Conservation (phyloP, 1,284 basidiomycete species). For the Ganoderma multipileum region DNA sequence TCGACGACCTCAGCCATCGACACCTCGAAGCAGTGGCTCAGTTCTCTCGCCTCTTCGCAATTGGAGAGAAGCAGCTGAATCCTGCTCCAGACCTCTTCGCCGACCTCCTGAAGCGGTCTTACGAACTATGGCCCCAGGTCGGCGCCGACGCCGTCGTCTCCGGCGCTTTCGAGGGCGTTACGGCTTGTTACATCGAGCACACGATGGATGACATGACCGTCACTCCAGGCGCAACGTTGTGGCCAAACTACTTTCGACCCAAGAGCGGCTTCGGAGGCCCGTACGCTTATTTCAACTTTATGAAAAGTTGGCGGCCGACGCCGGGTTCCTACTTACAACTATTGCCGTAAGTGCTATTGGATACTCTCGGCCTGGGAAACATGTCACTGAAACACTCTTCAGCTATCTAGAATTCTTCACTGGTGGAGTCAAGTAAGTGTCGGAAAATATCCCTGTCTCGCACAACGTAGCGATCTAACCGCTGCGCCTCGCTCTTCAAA, state of each 20-base stretch:
- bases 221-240: slow-evolving; percentile 21
- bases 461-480: background rate
- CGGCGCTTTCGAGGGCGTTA: slow-evolving; percentile 23
- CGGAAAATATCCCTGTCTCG: no score
- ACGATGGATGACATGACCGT: slow-evolving; percentile 19
- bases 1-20: slow-evolving; percentile 12
- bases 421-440: slow-evolving; percentile 22
- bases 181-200: slow-evolving; percentile 25
- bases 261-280: slow-evolving; percentile 21
- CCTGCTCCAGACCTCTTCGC: slow-evolving; percentile 17
- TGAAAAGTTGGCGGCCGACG: slow-evolving; percentile 18
- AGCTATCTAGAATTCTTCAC: slow-evolving; percentile 27
- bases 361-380: no score
- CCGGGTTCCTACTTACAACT: slow-evolving; percentile 27
- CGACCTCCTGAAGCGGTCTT: slow-evolving; percentile 12
- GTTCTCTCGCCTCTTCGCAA: slow-evolving; percentile 19
- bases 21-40: slow-evolving; percentile 10
- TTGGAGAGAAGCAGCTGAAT: slow-evolving; percentile 11
- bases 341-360: slow-evolving; percentile 18
- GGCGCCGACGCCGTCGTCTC: slow-evolving; percentile 26
- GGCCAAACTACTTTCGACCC: slow-evolving; percentile 22
- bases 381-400: background rate
- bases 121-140: slow-evolving; percentile 21
- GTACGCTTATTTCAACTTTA: slow-evolving; percentile 27
- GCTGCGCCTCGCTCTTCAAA: background rate